Base-by-base conservation (phyloP, 768 basidiomycete species). In the Austroboletus eburneus region DNA sequence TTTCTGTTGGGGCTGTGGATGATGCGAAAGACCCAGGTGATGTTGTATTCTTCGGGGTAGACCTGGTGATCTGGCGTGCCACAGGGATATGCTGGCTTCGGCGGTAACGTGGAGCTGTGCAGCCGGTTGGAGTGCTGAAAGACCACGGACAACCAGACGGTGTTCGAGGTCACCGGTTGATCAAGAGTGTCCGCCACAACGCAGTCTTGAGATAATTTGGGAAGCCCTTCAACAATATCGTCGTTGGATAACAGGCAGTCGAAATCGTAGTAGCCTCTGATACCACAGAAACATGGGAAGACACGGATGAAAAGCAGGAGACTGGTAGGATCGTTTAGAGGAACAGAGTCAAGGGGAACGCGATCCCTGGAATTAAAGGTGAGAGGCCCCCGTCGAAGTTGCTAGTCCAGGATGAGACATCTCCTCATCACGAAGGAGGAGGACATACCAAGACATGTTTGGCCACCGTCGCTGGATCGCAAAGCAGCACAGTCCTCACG, bases 401-500 rank as follows among this genome's bases (percentile, higher is more conserved):
- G n/a, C n/a, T n/a, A n/a, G n/a, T n/a, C n/a, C n/a, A n/a, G n/a
- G n/a, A n/a, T n/a, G n/a, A n/a, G n/a, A n/a, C n/a, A n/a, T n/a
- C n/a, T n/a, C n/a, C n/a, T n/a, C n/a, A n/a, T n/a, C n/a, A n/a
- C n/a, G n/a, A n/a, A n/a, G n/a, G 16, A 21, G 22, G 16, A 6
- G 24, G 5, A 24, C 45, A n/a, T 34, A 46, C 30, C 43, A 17
- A 4, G 18, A 4, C 5, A 16, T 22, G 3, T 4, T 21, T 3
- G 9, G 9, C 3, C 2, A 4, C 6, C 5, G 0, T 2, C 2
- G 0, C 3, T 7, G 18, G 8, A 24, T 34, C 12, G 14, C 10
- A 43, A 35, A 39, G 47, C 6, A 50, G 4, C n/a, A 50, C 20
- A 12, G 38, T 24, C 27, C 20, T 47, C 25, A 30, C 21, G 2